These are phyloP conservation scores for Colletotrichum sp. DNA, from an alignment of 2,329 filamentous ascomycete genomes.

Conservation along the genomic window DNA sequence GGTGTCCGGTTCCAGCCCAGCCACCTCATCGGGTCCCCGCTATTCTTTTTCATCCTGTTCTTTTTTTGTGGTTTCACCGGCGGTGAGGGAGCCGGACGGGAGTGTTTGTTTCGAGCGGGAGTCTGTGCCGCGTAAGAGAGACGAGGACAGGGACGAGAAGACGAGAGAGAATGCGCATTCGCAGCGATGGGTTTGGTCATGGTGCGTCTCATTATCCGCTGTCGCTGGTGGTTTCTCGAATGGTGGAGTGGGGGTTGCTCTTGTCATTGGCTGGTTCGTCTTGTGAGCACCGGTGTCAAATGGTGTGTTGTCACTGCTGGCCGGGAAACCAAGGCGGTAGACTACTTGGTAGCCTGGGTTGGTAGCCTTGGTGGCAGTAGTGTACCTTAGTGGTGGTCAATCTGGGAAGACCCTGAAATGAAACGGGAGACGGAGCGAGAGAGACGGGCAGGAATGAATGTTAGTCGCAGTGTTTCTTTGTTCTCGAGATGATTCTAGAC, in stretches of 20 bases:
- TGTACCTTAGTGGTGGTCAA: neutral
- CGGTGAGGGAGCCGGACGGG: neutral
- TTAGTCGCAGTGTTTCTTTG: neutral
- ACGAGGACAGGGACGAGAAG: neutral
- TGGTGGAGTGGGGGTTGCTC: neutral
- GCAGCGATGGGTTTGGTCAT: neutral
- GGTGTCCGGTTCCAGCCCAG: neutral
- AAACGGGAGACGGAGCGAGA: neutral
- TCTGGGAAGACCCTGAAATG: neutral
- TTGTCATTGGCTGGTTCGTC: neutral
- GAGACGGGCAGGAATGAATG: neutral
- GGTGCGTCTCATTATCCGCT: neutral
- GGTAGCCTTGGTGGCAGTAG: neutral
- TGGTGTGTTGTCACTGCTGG: neutral
- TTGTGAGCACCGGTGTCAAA: neutral
- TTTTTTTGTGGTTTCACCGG: neutral
- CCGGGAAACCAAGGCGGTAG: neutral
- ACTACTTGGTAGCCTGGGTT: neutral
- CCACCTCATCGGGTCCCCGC: neutral
- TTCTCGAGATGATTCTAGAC: neutral
- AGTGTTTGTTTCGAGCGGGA: neutral
- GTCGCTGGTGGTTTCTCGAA: neutral
- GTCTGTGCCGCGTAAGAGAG: neutral
- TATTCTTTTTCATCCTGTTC: neutral
- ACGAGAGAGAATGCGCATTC: neutral